Base-by-base conservation (phyloP, 441 rosid species). In the Euphorbia celastroides region DNA sequence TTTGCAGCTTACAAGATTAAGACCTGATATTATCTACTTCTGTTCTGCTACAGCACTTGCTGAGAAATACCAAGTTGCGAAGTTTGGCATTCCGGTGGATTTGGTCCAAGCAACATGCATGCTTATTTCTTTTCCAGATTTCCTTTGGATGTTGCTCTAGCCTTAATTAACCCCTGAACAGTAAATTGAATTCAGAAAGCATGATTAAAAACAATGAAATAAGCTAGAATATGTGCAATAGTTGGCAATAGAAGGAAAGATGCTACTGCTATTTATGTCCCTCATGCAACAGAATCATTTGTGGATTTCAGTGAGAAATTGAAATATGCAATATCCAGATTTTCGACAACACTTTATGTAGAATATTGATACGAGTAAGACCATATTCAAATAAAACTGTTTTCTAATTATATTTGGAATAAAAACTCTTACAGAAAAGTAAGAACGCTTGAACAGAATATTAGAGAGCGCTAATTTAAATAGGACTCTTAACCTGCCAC, bases 41-140 rank as follows among this genome's bases (percentile, higher is more conserved):
- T 65, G 30, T 54, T 60, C 31, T 81, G 48, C 67, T 80, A 70
- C 76, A 86, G 91, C 74, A 84, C 75, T 78, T 88, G 66, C 59
- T 88, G 69, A 74, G 68, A 73, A 77, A 77, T 68, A 74, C 86
- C 78, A 83, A 75, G 68, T 75, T 93, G 81, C 81, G 78, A 76
- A 83, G 83, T 73, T 80, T 93, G 82, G 77, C 76, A 65, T 46
- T 87, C 25, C 71, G 78, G 66, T 83, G 86, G 88, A 82, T 90
- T 79, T 82, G 87, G 73, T 84, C 91, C 9, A 56, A 79, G 75
- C 81, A 80, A 79, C 87, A 90, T 77, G 98, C 88, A 82, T 74
- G 90, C 68, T 25, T 58, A 34, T 28, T 54, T 70, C 57, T 17
- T 71, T 70, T 57, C 59, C 48, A 58, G 36, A 46, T 64, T 36